Percentiles rank a stretch among this genome's conserved stretches.
phyloP scores from a whole-genome alignment of 129 eudicot genomes.

The Tagetes erecta region DNA sequence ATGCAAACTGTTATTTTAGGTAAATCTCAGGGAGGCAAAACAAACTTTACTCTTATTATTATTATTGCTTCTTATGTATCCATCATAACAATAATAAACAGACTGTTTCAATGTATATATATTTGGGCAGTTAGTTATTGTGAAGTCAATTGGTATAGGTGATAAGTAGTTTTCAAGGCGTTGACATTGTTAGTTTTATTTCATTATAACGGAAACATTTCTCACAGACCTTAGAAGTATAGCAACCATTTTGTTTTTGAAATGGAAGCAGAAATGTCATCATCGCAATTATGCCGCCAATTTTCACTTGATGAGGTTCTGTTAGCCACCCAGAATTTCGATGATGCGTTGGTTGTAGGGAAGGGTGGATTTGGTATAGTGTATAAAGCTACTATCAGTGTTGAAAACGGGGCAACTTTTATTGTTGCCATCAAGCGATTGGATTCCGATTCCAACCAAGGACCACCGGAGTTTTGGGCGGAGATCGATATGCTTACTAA shows the following conservation, averaged over 20 bases:
- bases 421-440: slow-evolving; percentile 4
- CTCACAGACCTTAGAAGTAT: too few species aligned
- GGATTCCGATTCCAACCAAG: neutral
- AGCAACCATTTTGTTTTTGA: neutral
- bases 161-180: neutral
- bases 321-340: too few species aligned
- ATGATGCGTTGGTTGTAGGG: neutral
- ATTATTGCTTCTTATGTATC: too few species aligned
- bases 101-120: too few species aligned
- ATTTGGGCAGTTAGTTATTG: too few species aligned
- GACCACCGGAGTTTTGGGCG: neutral
- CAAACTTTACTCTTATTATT: too few species aligned
- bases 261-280: neutral
- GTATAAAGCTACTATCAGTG: neutral
- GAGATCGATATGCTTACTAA: neutral
- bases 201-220: too few species aligned
- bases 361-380: neutral
- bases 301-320: too few species aligned
- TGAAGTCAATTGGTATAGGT: neutral
- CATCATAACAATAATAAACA: too few species aligned
- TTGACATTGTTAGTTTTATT: neutral
- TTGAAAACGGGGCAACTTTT: neutral
- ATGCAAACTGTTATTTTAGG: too few species aligned
- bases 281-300: too few species aligned
- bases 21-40: too few species aligned